Evolutionary conservation across 441 rosid genomes (phyloP).

Genomic region (Rhodomyrtus psidioides): DNA sequence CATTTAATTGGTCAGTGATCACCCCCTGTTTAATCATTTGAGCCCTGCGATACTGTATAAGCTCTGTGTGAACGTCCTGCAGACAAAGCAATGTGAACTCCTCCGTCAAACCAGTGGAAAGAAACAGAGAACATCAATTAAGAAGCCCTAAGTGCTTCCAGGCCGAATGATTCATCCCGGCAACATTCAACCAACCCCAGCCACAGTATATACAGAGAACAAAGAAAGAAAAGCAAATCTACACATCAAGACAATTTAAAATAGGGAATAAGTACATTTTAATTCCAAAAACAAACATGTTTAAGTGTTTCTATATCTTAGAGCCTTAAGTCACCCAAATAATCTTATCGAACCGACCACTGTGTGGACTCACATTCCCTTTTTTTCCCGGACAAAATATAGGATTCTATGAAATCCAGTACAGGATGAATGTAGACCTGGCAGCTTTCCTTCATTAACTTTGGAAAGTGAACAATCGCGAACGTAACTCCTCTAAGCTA

Average conservation of each 20-base stretch:
- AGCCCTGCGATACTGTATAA: constrained; percentile 35
- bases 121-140: not conserved
- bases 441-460: not conserved
- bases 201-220: not conserved
- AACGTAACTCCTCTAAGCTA: not conserved
- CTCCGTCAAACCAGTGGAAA: not conserved
- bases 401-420: not conserved
- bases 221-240: not conserved
- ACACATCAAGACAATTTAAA: not conserved
- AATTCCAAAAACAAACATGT: not conserved
- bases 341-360: not conserved
- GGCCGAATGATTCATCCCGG: not conserved
- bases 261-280: not conserved
- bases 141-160: not conserved
- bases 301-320: not conserved
- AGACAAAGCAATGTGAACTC: not conserved
- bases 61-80: constrained; percentile 7
- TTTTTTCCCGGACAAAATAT: not conserved
- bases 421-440: not conserved
- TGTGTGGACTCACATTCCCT: not conserved
- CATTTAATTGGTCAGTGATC: constrained; percentile 43
- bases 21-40: constrained; percentile 82
- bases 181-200: not conserved
- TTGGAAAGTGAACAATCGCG: not conserved
- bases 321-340: not conserved